phyloP scores from a whole-genome alignment of 345 rosid species.

The Diplotaxis tenuifolia region DNA sequence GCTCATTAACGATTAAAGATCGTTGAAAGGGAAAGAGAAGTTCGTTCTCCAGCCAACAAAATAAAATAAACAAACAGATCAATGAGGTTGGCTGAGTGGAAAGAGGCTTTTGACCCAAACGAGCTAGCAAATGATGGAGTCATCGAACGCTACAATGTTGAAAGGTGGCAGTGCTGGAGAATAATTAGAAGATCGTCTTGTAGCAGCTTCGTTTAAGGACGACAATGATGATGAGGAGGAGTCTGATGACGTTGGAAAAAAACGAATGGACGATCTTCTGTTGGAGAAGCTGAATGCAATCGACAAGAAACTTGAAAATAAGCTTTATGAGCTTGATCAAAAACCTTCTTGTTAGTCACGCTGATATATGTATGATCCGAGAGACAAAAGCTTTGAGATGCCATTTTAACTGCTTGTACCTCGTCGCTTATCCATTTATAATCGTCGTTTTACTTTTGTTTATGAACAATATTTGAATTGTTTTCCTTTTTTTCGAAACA shows the following conservation, averaged over 20 bases:
- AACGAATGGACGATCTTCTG: constrained; percentile 67
- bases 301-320: constrained; percentile 80
- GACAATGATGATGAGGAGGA: constrained; percentile 60
- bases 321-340: constrained; percentile 81
- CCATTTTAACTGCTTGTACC: no score
- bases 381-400: no score
- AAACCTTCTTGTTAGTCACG: no score
- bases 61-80: constrained; percentile 83
- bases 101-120: constrained; percentile 87
- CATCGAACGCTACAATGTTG: constrained; percentile 48
- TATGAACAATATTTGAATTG: no score
- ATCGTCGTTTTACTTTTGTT: no score
- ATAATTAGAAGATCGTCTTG: constrained; percentile 41
- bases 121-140: constrained; percentile 74
- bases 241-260: constrained; percentile 96
- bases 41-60: constrained; percentile 85
- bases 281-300: constrained; percentile 72
- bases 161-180: constrained; percentile 41
- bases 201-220: no score
- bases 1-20: no score
- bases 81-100: constrained; percentile 79
- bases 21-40: constrained; percentile 91
- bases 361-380: no score
- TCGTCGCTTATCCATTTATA: no score
- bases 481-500: no score